Conservation (phyloP, 2,329 filamentous ascomycete species). For the Fusarium albosuccineum region DNA sequence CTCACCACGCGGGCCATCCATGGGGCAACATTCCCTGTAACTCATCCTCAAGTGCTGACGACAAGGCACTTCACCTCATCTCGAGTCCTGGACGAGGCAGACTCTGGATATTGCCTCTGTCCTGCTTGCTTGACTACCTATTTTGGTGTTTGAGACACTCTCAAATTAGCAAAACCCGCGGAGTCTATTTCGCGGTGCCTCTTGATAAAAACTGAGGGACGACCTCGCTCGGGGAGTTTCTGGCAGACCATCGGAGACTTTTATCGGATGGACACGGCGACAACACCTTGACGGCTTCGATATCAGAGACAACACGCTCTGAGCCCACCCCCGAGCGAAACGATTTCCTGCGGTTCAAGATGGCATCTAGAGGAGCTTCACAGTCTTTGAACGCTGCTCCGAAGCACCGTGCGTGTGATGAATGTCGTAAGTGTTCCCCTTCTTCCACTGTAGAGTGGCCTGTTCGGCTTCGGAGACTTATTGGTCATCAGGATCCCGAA, state of each 20-base stretch:
- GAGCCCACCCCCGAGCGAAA: neutral
- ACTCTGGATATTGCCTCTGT: neutral
- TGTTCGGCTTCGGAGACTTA: constrained; percentile 45
- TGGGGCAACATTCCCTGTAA: neutral
- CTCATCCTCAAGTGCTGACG: neutral
- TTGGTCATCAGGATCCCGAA: constrained; percentile 65
- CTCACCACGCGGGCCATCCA: neutral
- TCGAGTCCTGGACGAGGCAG: neutral
- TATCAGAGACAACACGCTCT: neutral
- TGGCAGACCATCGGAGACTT: neutral
- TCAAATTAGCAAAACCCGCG: constrained; percentile 31
- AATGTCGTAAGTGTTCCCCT: constrained; percentile 68
- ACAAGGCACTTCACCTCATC: neutral
- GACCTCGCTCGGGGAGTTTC: neutral
- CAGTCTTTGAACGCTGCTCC: constrained; percentile 42
- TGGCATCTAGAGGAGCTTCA: constrained; percentile 39
- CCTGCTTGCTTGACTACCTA: neutral
- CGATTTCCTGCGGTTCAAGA: constrained; percentile 10
- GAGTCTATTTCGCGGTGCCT: neutral
- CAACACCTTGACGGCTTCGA: neutral
- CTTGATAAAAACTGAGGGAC: neutral
- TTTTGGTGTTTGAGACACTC: constrained; percentile 5
- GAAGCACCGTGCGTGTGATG: constrained; percentile 75
- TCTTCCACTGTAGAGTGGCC: neutral
- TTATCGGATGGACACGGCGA: neutral